Base-by-base conservation (phyloP, 1,284 basidiomycete genomes). In the Salmacisia buchloeana region DNA sequence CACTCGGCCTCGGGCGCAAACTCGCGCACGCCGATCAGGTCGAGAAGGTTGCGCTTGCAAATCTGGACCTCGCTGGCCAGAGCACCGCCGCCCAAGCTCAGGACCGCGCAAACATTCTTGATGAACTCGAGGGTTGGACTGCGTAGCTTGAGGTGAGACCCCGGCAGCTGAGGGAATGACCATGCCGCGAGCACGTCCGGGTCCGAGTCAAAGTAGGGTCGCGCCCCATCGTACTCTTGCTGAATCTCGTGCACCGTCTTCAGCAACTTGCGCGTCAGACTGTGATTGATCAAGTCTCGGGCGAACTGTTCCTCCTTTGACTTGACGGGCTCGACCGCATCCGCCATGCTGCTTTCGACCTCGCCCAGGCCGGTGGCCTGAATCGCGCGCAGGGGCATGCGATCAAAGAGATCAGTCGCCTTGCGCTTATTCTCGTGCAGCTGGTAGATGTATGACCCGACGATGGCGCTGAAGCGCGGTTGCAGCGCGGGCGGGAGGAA, bases 401-500 rank as follows among this genome's bases (percentile, higher is more conserved):
- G 86, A 1, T 81, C 81, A 39, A 27, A 59, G 36, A 75, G 65
- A 33, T 60, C 80, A 0, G 83, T 81, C 0, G 82, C 80, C 69
- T 86, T 86, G 69, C 89, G 87, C 70, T 89, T 88, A 60, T 90
- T 87, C 34, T 78, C 76, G 83, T 89, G 94, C 71, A 97, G 83
- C 73, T 92, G 90, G 65, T 90, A 85, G 64, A 97, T 89, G 82
- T 91, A 97, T 76, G 86, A 88, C 49, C 90, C 90, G 21, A 97
- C 83, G 43, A 87, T 84, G 12, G 84, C 80, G 61, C 85, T 84
- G 75, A 98, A 97, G 68, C 92, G 86, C 10, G 84, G 82, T 74
- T 94, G 94, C 34, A 94, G 83, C 4, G 88, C 87, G 0, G 85
- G 85, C 0, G 96, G 94, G 9, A 99, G 86, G 84, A 97, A 97